Conservation (phyloP, 371 early-diverging fungal species). For the Entomophthora muscae region DNA sequence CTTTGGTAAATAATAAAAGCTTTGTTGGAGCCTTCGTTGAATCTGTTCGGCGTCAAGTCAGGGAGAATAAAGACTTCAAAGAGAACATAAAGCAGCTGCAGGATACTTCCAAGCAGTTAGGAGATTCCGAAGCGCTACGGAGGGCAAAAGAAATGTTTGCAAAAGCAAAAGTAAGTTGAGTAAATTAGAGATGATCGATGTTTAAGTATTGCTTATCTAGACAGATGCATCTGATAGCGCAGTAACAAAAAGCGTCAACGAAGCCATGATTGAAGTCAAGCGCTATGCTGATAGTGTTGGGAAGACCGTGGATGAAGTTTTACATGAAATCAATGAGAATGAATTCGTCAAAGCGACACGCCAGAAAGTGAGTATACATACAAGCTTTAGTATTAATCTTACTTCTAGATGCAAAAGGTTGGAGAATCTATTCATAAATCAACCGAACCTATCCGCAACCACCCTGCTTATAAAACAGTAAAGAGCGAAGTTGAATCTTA, state of each 20-base stretch:
- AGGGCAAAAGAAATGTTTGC: slow-evolving; percentile 69
- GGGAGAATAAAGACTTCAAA: slow-evolving; percentile 82
- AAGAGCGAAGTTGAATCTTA: slow-evolving; percentile 48
- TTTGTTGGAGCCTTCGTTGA: slow-evolving; percentile 44
- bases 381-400: slow-evolving; percentile 10
- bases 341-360: slow-evolving; percentile 65
- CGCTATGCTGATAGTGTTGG: slow-evolving; percentile 60
- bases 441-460: slow-evolving; percentile 59
- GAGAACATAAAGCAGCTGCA: slow-evolving; percentile 72
- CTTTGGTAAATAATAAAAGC: slow-evolving; percentile 11
- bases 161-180: slow-evolving; percentile 33
- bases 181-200: background rate
- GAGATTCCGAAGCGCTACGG: slow-evolving; percentile 74
- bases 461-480: slow-evolving; percentile 46
- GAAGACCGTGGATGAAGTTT: slow-evolving; percentile 47
- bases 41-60: slow-evolving; percentile 73
- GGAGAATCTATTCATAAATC: slow-evolving; percentile 35
- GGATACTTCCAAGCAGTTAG: slow-evolving; percentile 57
- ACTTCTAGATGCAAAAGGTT: slow-evolving; percentile 4
- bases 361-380: slow-evolving; percentile 41
- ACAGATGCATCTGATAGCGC: slow-evolving; percentile 20
- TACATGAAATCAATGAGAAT: slow-evolving; percentile 70
- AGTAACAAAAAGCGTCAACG: slow-evolving; percentile 32
- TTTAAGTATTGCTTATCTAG: slow-evolving; percentile 12
- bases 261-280: slow-evolving; percentile 57